Evolutionary conservation across 768 basidiomycete genomes (phyloP).

Genomic region (Mycena floridula): DNA sequence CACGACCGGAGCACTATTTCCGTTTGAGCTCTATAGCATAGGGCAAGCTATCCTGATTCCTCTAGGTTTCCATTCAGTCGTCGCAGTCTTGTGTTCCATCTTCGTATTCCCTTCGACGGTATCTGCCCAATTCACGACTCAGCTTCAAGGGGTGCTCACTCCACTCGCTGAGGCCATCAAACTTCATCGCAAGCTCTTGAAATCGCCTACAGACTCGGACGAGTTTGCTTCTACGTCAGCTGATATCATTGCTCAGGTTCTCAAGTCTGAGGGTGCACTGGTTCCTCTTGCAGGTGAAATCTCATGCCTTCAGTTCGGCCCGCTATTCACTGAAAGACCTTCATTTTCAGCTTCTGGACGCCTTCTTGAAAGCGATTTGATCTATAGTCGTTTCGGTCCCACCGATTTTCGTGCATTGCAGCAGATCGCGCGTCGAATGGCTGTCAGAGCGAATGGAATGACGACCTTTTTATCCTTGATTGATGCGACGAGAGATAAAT

Average conservation of each 20-base stretch:
- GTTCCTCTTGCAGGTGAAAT: slow-evolving; percentile 46
- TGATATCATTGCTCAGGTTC: slow-evolving; percentile 23
- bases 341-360: slow-evolving; percentile 43
- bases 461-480: slow-evolving; percentile 55
- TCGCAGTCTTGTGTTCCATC: slow-evolving; percentile 46
- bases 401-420: slow-evolving; percentile 50
- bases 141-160: slow-evolving; percentile 39
- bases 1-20: slow-evolving; percentile 53
- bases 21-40: slow-evolving; percentile 56
- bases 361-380: slow-evolving; percentile 52
- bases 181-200: slow-evolving; percentile 41
- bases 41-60: slow-evolving; percentile 53
- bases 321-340: too few relatives aligned
- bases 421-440: slow-evolving; percentile 39
- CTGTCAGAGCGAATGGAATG: slow-evolving; percentile 58
- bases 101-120: slow-evolving; percentile 59
- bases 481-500: slow-evolving; percentile 54
- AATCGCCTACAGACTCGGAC: slow-evolving; percentile 31
- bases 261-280: slow-evolving; percentile 42
- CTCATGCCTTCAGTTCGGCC: too few relatives aligned
- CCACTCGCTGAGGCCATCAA: slow-evolving; percentile 41
- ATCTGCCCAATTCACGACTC: slow-evolving; percentile 49
- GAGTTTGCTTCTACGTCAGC: slow-evolving; percentile 28
- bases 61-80: slow-evolving; percentile 48
- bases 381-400: slow-evolving; percentile 55